Conservation (phyloP, 768 basidiomycete species). For the Naganishia antarctica region DNA sequence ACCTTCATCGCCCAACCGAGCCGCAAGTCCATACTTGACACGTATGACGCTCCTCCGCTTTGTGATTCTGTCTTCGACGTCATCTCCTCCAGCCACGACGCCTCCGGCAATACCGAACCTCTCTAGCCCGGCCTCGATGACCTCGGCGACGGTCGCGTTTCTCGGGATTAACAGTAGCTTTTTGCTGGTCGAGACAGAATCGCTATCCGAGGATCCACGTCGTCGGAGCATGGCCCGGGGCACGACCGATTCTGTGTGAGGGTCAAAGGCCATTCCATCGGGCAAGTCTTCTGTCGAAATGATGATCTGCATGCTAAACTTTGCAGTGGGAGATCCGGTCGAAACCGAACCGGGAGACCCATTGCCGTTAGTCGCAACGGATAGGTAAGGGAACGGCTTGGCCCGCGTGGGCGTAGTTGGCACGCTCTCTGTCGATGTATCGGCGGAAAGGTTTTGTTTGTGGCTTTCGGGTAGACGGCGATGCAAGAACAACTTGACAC, state of each 20-base stretch:
- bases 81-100: slow-evolving; percentile 98
- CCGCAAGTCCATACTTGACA: slow-evolving; percentile 75
- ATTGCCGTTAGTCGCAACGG: not conserved
- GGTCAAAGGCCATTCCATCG: slow-evolving; percentile 91
- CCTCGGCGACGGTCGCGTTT: slow-evolving; percentile 93
- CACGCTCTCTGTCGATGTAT: not conserved
- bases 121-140: slow-evolving; percentile 85
- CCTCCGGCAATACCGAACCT: slow-evolving; percentile 93
- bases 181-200: no score
- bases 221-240: slow-evolving; percentile 54
- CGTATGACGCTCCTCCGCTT: slow-evolving; percentile 72
- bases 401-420: not conserved
- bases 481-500: slow-evolving; percentile 93
- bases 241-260: slow-evolving; percentile 74
- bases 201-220: no score
- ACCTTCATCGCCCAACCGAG: slow-evolving; percentile 63
- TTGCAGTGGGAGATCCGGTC: slow-evolving; percentile 71
- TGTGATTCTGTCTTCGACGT: slow-evolving; percentile 84
- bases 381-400: slow-evolving; percentile 20
- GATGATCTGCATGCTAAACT: slow-evolving; percentile 79
- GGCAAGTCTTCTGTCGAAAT: slow-evolving; percentile 88
- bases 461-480: not conserved
- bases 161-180: slow-evolving; percentile 89
- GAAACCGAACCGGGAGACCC: not conserved
- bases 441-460: no score